Percentiles rank a stretch among this genome's conserved stretches.
Conservation (phyloP, 306 rosid genomes). For the Cucumis cinereus region DNA sequence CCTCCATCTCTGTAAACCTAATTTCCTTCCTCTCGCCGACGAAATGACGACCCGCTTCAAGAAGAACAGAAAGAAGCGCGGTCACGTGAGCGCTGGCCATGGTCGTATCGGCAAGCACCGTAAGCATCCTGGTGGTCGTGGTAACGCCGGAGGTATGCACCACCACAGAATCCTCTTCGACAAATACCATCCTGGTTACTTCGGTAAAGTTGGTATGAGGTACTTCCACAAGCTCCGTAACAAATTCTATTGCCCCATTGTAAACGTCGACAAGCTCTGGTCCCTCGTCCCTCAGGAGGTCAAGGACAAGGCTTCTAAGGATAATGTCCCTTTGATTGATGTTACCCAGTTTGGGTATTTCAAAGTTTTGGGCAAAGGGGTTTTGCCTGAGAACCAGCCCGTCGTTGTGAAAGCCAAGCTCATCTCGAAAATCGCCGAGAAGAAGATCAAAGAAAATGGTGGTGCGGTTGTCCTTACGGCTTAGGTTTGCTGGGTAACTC, state of each 20-base stretch:
- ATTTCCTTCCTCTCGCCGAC: background rate
- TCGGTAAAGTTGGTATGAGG: slow-evolving; percentile 72
- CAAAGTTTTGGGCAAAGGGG: slow-evolving; percentile 69
- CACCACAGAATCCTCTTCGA: slow-evolving; percentile 79
- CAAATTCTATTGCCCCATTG: slow-evolving; percentile 51
- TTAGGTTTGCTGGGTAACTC: slow-evolving; percentile 17
- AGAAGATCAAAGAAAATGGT: slow-evolving; percentile 70
- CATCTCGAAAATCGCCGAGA: slow-evolving; percentile 58
- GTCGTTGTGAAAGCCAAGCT: slow-evolving; percentile 64
- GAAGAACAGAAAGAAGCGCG: slow-evolving; percentile 81
- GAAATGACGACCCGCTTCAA: slow-evolving; percentile 59
- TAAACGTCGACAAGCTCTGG: slow-evolving; percentile 72
- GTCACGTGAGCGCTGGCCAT: slow-evolving; percentile 76
- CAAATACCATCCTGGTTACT: slow-evolving; percentile 72
- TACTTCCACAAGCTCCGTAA: slow-evolving; percentile 70
- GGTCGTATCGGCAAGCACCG: slow-evolving; percentile 71
- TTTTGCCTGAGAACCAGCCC: slow-evolving; percentile 46
- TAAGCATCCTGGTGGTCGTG: slow-evolving; percentile 69
- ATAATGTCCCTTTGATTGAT: slow-evolving; percentile 44
- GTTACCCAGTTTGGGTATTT: slow-evolving; percentile 57
- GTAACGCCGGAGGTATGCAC: slow-evolving; percentile 83
- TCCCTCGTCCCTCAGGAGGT: slow-evolving; percentile 47
- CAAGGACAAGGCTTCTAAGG: slow-evolving; percentile 44
- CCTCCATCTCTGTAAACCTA: background rate
- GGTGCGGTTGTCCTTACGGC: slow-evolving; percentile 73